phyloP scores from a whole-genome alignment of 108 stramenopile genomes.

The Nitzschia sp. region DNA sequence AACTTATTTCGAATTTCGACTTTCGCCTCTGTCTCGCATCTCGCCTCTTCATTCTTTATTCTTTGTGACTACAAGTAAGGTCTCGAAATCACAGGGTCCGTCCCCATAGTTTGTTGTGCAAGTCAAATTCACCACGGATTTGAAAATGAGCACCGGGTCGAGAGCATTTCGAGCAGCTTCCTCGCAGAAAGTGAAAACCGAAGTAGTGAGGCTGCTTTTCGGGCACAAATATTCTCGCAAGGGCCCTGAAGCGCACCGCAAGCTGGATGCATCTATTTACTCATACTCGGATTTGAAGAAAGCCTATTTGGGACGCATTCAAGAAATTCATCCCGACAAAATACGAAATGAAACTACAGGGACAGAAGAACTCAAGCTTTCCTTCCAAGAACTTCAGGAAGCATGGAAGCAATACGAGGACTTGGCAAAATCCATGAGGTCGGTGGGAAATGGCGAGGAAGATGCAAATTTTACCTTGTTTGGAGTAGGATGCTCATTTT shows the following conservation, averaged over 20 bases:
- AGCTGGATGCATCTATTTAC: constrained; percentile 44
- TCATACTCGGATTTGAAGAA: constrained; percentile 54
- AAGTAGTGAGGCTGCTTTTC: constrained; percentile 46
- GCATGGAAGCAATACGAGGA: constrained; percentile 74
- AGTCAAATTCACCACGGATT: too few species aligned
- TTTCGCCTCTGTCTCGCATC: too few species aligned
- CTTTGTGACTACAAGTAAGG: too few species aligned
- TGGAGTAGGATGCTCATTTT: constrained; percentile 86
- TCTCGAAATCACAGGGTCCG: too few species aligned
- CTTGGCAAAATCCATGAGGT: constrained; percentile 31
- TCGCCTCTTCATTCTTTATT: too few species aligned
- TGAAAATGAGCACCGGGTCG: constrained; percentile 13
- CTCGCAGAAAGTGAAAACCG: constrained; percentile 34
- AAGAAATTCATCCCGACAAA: constrained; percentile 81
- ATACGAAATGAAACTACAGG: not conserved
- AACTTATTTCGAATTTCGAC: too few species aligned
- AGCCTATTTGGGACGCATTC: constrained; percentile 58
- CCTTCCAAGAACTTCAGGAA: constrained; percentile 66
- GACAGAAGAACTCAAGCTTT: constrained; percentile 14
- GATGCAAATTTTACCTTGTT: constrained; percentile 75
- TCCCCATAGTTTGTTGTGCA: too few species aligned
- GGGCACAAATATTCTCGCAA: constrained; percentile 30
- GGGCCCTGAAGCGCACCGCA: constrained; percentile 35
- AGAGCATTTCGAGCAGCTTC: constrained; percentile 26
- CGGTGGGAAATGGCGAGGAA: constrained; percentile 8